Evolutionary conservation across 345 rosid genomes (phyloP), one percentile per base, ranked within the genome.

Genomic region (Atalantia buxifolia): DNA sequence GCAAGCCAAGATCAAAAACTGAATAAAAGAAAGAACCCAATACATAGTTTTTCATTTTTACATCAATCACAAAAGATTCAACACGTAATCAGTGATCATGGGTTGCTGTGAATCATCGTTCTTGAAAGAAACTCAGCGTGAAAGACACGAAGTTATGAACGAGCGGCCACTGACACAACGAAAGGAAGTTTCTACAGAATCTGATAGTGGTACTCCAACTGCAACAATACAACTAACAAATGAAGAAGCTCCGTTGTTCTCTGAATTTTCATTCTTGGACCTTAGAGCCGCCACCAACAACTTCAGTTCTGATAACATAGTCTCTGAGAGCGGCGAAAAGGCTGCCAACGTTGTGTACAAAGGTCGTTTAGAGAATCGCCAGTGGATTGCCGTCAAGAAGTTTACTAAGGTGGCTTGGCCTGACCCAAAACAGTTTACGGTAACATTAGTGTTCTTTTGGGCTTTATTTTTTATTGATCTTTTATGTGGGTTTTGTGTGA

Each of bases 351-450:
- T 86, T 81, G 95, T 92, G 57, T 92, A 87, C 71, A 92, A 89
- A 68, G 97, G 97, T 31, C 85, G 91, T 60, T 86, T 91, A 67
- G 90, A 86, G 69, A 91, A 89, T 82, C 85, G 86, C 77, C 83
- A 86, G 6, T 88, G 97, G 97, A 91, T 92, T 89, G 92, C 95
- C 24, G 93, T 92, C 42, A 92, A 92, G 86, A 92, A 92, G 90
- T 91, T 92, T 27, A 81, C 89, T 4, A 91, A 88, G 90, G 83
- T 82, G 87, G 95, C 97, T 38, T 92, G 97, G 97, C 93, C 95
- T 71, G 93, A 92, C 78, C 89, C 93, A 69, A 85, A 87, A 80
- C 95, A 90, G 83, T 91, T 92, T 80, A 90, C 84, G 76, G 97
- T 92, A 53, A 53, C 22, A 53, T 53, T 16, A 83, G 66, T 60